Conservation (phyloP, 257 asterid genomes). For the Solanum pimpinellifolium region DNA sequence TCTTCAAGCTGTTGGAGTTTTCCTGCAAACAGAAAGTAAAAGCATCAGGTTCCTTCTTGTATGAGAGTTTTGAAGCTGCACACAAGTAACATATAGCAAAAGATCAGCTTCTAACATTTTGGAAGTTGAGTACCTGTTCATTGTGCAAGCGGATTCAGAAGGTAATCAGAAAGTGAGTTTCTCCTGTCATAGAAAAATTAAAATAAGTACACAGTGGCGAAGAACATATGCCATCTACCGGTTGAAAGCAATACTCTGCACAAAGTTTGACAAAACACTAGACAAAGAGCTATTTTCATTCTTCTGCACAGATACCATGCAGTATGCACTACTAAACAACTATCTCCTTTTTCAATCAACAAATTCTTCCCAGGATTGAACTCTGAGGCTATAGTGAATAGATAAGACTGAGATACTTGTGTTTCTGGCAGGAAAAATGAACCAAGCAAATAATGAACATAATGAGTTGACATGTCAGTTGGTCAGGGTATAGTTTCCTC, state of each 20-base stretch:
- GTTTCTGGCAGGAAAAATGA: neutral
- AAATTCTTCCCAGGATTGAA: neutral
- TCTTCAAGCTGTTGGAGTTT: conserved; percentile 2
- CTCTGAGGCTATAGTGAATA: neutral
- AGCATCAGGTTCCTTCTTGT: neutral
- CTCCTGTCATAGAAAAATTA: neutral
- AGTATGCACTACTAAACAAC: neutral
- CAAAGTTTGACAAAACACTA: neutral
- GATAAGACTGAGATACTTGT: neutral
- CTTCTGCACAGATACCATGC: neutral
- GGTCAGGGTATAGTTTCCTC: conserved; percentile 3
- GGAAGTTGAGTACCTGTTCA: neutral
- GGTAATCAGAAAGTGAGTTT: neutral
- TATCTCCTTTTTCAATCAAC: neutral
- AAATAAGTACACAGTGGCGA: neutral
- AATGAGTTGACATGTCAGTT: neutral
- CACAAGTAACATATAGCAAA: neutral
- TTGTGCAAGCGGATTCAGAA: neutral
- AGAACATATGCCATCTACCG: neutral
- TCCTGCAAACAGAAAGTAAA: conserved; percentile 13
- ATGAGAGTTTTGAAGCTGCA: neutral
- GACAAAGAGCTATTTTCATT: neutral
- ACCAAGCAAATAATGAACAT: neutral
- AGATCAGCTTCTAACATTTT: neutral
- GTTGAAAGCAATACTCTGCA: neutral